Percentiles rank a stretch among this genome's conserved stretches.
Evolutionary conservation across 768 basidiomycete species (phyloP).

Genomic region (Russula virescens): DNA sequence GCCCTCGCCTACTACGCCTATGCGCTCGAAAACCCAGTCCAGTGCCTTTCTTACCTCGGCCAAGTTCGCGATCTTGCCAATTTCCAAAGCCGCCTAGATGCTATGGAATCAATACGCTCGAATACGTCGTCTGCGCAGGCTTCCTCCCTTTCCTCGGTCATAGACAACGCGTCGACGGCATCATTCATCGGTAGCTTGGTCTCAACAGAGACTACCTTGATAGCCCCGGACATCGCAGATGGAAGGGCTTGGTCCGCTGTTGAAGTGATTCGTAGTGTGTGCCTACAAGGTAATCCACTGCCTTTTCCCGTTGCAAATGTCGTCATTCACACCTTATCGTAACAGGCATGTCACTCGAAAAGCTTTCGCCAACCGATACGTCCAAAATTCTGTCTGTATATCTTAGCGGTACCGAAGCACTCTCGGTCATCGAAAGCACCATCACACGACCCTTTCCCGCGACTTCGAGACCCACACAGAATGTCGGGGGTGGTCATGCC

Average conservation of each 20-base stretch:
- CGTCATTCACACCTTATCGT: slow-evolving; percentile 5
- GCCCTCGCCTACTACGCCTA: slow-evolving; percentile 77
- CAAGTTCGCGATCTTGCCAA: slow-evolving; percentile 51
- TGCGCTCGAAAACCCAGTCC: slow-evolving; percentile 58
- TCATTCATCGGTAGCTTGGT: slow-evolving; percentile 48
- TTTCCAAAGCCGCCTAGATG: slow-evolving; percentile 48
- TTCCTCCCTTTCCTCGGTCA: slow-evolving; percentile 28
- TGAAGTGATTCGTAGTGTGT: slow-evolving; percentile 70
- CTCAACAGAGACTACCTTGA: slow-evolving; percentile 37
- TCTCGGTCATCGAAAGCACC: slow-evolving; percentile 45
- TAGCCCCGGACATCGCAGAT: slow-evolving; percentile 53
- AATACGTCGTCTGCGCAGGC: slow-evolving; percentile 36
- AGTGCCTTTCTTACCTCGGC: slow-evolving; percentile 55
- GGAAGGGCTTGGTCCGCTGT: slow-evolving; percentile 67
- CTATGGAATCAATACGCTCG: slow-evolving; percentile 39
- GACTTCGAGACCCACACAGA: slow-evolving; percentile 30
- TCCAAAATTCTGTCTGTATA: slow-evolving; percentile 54
- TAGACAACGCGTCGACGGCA: slow-evolving; percentile 33
- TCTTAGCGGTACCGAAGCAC: slow-evolving; percentile 46
- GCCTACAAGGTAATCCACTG: slow-evolving; percentile 59
- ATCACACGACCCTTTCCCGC: slow-evolving; percentile 32
- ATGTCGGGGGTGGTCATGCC: slow-evolving; percentile 33
- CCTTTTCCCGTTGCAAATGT: neutral
- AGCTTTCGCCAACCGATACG: slow-evolving; percentile 43
- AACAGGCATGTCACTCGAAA: slow-evolving; percentile 74